Conservation (phyloP, 371 early-diverging fungal genomes). For the Mucor plumbeus region DNA sequence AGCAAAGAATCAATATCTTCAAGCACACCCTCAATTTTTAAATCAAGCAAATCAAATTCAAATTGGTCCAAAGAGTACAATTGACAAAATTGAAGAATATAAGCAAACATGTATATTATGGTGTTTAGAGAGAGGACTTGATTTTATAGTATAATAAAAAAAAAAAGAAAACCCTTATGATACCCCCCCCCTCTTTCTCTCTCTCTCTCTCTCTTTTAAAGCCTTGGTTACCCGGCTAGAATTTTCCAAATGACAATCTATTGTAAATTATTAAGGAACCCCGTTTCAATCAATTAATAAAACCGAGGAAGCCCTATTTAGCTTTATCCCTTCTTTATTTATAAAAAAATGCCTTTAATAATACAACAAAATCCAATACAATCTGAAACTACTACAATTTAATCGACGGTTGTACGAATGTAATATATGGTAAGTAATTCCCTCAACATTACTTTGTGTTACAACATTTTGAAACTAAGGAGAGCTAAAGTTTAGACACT, state of each 20-base stretch:
- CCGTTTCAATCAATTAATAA: not conserved
- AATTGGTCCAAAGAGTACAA: slow-evolving; percentile 37
- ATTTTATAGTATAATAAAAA: slow-evolving; percentile 5
- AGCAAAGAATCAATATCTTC: slow-evolving; percentile 57
- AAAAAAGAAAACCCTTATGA: not conserved
- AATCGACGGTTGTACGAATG: slow-evolving; percentile 3
- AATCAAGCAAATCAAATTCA: slow-evolving; percentile 9
- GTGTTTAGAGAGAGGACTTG: slow-evolving; percentile 16
- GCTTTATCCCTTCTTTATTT: not conserved
- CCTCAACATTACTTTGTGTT: not conserved
- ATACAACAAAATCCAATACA: not conserved
- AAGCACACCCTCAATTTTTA: slow-evolving; percentile 47
- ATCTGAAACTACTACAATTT: not conserved
- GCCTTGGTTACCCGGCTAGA: slow-evolving; percentile 1
- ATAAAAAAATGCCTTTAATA: not conserved
- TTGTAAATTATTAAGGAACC: not conserved
- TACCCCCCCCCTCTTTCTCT: not conserved
- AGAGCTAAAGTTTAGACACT: not conserved
- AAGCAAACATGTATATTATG: slow-evolving; percentile 10
- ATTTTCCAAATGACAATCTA: not conserved
- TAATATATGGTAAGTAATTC: not conserved
- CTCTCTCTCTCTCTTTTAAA: not conserved
- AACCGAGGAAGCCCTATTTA: not conserved
- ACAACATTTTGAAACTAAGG: not conserved
- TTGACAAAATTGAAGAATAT: slow-evolving; percentile 22